phyloP scores from a whole-genome alignment of 2,329 filamentous ascomycete species.

The Onygenales sp. region DNA sequence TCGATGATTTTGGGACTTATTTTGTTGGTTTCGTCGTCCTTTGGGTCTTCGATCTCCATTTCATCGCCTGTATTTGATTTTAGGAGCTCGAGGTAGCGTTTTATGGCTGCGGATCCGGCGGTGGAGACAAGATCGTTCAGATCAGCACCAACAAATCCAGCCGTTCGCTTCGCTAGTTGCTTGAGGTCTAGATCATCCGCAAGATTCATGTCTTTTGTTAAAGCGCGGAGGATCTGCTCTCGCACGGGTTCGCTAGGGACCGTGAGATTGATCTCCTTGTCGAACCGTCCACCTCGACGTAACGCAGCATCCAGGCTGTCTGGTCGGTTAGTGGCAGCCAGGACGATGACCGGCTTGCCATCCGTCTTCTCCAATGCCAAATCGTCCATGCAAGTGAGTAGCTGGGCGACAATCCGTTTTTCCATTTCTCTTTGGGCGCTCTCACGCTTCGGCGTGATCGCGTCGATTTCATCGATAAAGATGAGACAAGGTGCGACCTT shows the following conservation, averaged over 20 bases:
- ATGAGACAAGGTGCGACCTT: constrained; percentile 77
- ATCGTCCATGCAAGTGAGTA: constrained; percentile 79
- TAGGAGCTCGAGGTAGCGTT: constrained; percentile 47
- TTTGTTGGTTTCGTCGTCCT: constrained; percentile 7
- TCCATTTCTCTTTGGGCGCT: constrained; percentile 82
- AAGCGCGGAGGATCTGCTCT: constrained; percentile 64
- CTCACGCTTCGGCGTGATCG: constrained; percentile 78
- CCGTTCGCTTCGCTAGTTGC: constrained; percentile 69
- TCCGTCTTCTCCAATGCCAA: constrained; percentile 62
- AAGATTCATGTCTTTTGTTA: constrained; percentile 58
- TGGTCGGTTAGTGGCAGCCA: constrained; percentile 83
- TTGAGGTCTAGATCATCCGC: constrained; percentile 63
- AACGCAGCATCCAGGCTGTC: constrained; percentile 76
- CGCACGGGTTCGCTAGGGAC: constrained; percentile 73
- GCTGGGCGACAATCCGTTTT: constrained; percentile 72
- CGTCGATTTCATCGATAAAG: constrained; percentile 88
- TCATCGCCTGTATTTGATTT: constrained; percentile 35
- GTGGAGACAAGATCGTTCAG: constrained; percentile 62
- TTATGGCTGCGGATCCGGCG: constrained; percentile 55
- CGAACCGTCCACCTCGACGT: constrained; percentile 65
- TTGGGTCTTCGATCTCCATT: constrained; percentile 44
- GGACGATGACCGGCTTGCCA: constrained; percentile 72
- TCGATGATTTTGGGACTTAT: constrained; percentile 34
- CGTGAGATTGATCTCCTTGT: constrained; percentile 75
- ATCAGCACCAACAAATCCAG: constrained; percentile 89